Conservation (phyloP, 208 protist genomes). For the Trichomonas vaginalis region DNA sequence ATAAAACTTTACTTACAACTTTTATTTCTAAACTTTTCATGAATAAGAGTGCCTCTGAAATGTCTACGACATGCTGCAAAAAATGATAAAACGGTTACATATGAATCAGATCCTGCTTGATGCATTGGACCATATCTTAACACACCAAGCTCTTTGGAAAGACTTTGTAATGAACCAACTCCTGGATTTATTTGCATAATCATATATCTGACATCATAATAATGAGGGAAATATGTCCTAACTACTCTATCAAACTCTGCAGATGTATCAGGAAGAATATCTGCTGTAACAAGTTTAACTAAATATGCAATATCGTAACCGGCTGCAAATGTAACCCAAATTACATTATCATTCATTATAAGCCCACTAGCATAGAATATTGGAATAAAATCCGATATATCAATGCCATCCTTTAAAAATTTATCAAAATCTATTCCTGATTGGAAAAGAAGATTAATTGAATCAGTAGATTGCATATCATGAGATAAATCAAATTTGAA, state of each 20-base stretch:
- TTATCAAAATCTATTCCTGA: conserved; percentile 80
- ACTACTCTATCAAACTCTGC: conserved; percentile 81
- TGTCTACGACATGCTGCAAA: not conserved
- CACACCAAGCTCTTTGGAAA: conserved; percentile 24
- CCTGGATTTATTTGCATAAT: not conserved
- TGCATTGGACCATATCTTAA: conserved; percentile 50
- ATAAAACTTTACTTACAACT: not conserved
- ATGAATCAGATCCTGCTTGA: conserved; percentile 78
- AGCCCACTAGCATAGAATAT: conserved; percentile 81
- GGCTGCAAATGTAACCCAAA: conserved; percentile 86
- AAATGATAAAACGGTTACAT: conserved; percentile 59
- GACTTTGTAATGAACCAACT: not conserved
- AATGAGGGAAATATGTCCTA: conserved; percentile 74
- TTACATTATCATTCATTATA: conserved; percentile 72
- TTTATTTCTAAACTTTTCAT: conserved; percentile 11
- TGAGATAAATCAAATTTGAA: conserved; percentile 83
- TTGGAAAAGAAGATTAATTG: conserved; percentile 71
- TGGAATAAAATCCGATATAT: conserved; percentile 76
- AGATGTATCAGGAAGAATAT: conserved; percentile 68
- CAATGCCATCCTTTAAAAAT: conserved; percentile 32
- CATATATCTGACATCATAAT: conserved; percentile 95
- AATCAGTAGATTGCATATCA: conserved; percentile 85
- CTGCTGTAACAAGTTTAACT: conserved; percentile 86
- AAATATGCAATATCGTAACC: conserved; percentile 93
- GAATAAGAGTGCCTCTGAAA: not conserved